Evolutionary conservation across 228 moss, liverwort and hornwort species (phyloP).

Genomic region (Sphagnum fallax): DNA sequence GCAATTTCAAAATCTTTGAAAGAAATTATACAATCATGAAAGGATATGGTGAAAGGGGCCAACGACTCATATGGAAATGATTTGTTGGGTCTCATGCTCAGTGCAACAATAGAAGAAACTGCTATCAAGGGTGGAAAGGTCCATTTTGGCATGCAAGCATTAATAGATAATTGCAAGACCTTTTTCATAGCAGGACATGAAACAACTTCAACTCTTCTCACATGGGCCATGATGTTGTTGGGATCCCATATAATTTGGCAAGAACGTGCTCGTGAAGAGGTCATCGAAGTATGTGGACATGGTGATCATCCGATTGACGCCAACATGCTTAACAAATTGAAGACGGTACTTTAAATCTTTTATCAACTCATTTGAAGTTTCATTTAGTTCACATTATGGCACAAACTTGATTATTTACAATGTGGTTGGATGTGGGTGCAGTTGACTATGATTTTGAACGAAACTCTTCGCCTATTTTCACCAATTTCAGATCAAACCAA

Average conservation of each 20-base stretch:
- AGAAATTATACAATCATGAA: slow-evolving; percentile 1
- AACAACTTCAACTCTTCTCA: slow-evolving; percentile 14
- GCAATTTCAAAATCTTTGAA: not conserved
- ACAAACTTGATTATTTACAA: too few species aligned
- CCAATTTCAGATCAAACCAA: too few species aligned
- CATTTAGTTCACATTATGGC: too few species aligned
- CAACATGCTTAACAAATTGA: too few species aligned
- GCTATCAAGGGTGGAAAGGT: slow-evolving; percentile 1
- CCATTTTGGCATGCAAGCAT: slow-evolving; percentile 3
- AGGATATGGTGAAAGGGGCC: not conserved
- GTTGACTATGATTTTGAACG: too few species aligned
- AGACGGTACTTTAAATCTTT: too few species aligned
- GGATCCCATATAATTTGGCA: slow-evolving; percentile 20
- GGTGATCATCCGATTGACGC: slow-evolving; percentile 1
- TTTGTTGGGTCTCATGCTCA: slow-evolving; percentile 18
- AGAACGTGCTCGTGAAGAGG: slow-evolving; percentile 1
- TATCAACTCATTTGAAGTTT: too few species aligned
- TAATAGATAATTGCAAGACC: slow-evolving; percentile 18
- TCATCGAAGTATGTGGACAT: slow-evolving; percentile 9
- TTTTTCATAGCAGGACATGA: slow-evolving; percentile 28
- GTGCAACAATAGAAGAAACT: slow-evolving; percentile 12
- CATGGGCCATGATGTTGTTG: slow-evolving; percentile 21
- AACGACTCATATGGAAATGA: slow-evolving; percentile 7
- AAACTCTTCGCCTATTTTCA: too few species aligned
- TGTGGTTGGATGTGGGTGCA: too few species aligned